phyloP scores from a whole-genome alignment of 306 rosid genomes.

The Castanea mollissima region DNA sequence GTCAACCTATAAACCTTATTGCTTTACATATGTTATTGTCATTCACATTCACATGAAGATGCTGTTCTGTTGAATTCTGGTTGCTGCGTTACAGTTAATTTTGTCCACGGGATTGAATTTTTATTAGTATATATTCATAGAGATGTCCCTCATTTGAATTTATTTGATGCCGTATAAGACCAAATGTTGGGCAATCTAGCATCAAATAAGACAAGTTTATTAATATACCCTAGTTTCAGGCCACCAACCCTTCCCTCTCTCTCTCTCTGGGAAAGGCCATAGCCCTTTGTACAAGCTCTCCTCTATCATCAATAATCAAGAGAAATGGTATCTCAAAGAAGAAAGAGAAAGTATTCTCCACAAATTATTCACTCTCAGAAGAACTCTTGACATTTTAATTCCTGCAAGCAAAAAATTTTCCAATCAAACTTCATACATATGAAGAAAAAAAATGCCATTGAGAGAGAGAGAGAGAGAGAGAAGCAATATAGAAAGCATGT shows the following conservation, averaged over 20 bases:
- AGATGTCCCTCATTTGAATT: neutral
- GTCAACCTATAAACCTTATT: neutral
- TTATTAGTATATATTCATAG: neutral
- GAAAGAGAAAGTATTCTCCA: too few relatives aligned
- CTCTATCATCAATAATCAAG: neutral
- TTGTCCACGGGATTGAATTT: neutral
- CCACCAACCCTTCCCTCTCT: neutral
- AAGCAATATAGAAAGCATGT: neutral
- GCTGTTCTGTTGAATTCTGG: neutral
- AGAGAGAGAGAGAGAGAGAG: too few relatives aligned
- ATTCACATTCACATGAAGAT: neutral
- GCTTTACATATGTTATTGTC: neutral
- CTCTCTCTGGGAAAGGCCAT: too few relatives aligned
- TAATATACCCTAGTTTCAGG: neutral
- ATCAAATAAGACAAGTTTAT: conserved; percentile 2
- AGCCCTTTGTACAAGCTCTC: neutral
- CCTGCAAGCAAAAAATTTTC: neutral
- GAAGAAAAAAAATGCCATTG: too few relatives aligned
- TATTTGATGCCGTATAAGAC: neutral
- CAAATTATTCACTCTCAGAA: neutral
- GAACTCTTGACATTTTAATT: neutral
- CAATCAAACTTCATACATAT: neutral
- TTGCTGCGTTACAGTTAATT: neutral
- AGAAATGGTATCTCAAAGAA: neutral
- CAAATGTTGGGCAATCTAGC: neutral